Evolutionary conservation across 352 stramenopile genomes (phyloP), one percentile per base, ranked within the genome.

Genomic region (Peronospora tabacina): DNA sequence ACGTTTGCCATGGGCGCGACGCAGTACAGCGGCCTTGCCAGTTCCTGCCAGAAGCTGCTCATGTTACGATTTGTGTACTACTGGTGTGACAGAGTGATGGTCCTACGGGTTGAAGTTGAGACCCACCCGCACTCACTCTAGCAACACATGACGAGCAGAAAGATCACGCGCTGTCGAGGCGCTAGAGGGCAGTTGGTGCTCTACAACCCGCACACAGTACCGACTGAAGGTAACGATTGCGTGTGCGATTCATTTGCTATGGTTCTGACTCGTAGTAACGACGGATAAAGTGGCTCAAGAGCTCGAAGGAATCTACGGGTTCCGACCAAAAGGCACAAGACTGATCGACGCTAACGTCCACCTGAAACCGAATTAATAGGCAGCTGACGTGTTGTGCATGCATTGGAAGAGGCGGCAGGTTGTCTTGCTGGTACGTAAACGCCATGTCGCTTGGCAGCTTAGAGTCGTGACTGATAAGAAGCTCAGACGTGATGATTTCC

Each of bases 1-100:
- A 92, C 81, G 56, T 92, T 87, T 13, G 81, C 81, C 81, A 92
- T 92, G 20, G 78, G 81, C 43, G 81, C 81, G 36, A 92, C 78
- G 57, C 78, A 90, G 50, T 81, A 85, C 33, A 92, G 76, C 30
- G 81, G 81, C 42, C 76, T 77, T 46, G 62, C 41, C 52, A 92
- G 51, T 35, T 48, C 39, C 28, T 54, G 64, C 81, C 81, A 92
- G 58, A 92, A 92, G 61, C 40, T 65, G 34, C 22, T 12, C 56
- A 64, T 58, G 16, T 20, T 58, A 30, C 3, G 20, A 12, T 45
- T 56, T 57, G 24, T 51, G 30, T 55, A 49, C 26, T 44, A 39
- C 17, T 34, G 34, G 22, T 68, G 59, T 68, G 44, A 39, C 29
- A 68, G 52, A 67, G 45, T 70, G 62, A 58, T 55, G 48, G 52